Percentiles rank a stretch among this genome's conserved stretches.
phyloP scores from a whole-genome alignment of 441 rosid species.

The Populus trichocarpa region DNA sequence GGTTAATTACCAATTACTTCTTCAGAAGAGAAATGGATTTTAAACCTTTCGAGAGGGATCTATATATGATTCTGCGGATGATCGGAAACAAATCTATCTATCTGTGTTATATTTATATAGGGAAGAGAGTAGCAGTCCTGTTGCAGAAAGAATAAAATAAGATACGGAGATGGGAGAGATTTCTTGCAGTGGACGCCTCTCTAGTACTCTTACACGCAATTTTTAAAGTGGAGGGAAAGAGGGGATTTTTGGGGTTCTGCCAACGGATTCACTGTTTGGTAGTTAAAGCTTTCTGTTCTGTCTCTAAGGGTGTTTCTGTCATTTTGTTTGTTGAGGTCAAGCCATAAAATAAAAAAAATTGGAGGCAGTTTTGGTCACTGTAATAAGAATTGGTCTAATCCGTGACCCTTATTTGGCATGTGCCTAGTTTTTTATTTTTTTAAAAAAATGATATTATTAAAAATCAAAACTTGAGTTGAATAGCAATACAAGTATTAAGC shows the following conservation, averaged over 20 bases:
- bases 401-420: no score
- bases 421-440: no score
- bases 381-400: no score
- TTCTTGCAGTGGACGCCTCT: conserved; percentile 44
- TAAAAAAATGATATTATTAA: no score
- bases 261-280: conserved; percentile 1
- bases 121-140: not conserved
- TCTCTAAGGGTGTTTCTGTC: not conserved
- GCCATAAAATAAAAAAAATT: no score
- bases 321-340: not conserved
- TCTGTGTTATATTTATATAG: not conserved
- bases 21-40: conserved; percentile 19
- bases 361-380: not conserved
- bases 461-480: no score
- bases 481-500: no score
- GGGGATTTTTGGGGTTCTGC: conserved; percentile 14
- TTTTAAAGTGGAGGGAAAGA: not conserved
- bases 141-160: not conserved
- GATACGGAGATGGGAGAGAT: conserved; percentile 9
- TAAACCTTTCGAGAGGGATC: conserved; percentile 15
- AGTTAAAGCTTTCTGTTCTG: not conserved
- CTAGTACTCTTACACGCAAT: not conserved
- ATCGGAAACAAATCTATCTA: not conserved
- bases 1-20: conserved; percentile 9
- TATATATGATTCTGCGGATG: conserved; percentile 17